Evolutionary conservation across 139 green algal species (phyloP), one percentile per base, ranked within the genome.

Genomic region (Pseudopediastrum boryanum): DNA sequence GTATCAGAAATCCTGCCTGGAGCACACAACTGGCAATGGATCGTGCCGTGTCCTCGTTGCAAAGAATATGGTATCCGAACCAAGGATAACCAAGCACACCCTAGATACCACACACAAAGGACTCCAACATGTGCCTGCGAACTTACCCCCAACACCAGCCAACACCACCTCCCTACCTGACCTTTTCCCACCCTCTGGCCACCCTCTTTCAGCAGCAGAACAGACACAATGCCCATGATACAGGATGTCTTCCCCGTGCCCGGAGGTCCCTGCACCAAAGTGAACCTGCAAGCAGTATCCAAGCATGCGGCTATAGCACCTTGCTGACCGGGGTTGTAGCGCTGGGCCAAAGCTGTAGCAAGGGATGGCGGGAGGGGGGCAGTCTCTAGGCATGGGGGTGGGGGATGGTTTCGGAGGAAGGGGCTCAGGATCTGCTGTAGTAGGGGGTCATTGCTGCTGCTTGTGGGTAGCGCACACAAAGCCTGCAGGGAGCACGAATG

Each of bases 231-330:
- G 38, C 80, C 90, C 46, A 90, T 67, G 43, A 92, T 90, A 39
- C 77, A 75, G 2, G 79, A 75, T 0, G 89, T 94, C 79, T 94
- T 93, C 36, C 90, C 90, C 5, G 89, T 95, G 41, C 90, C 90
- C 9, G 90, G 90, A 1, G 90, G 90, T 0, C 90, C 86, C 76
- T 90, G 86, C 16, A 90, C 63, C 8, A 91, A 76, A 5, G 72
- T 75, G 48, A 91, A 75, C 1, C 43, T 59, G 35, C 43, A 64
- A 25, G 44, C 51, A 12, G 59, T 48, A 21, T 38, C 35, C 36
- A 84, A 29, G 2, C 71, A 79, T 0, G 84, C 81, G 12, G 88
- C 85, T 10, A 94, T 85, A 12, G 88, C 91, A 7, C 52, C 44
- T 46, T 85, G 83, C 86, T 95, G 91, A n/a, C 85, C 89, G 4